Evolutionary conservation across 306 rosid species (phyloP).

Genomic region (Betula pendula): DNA sequence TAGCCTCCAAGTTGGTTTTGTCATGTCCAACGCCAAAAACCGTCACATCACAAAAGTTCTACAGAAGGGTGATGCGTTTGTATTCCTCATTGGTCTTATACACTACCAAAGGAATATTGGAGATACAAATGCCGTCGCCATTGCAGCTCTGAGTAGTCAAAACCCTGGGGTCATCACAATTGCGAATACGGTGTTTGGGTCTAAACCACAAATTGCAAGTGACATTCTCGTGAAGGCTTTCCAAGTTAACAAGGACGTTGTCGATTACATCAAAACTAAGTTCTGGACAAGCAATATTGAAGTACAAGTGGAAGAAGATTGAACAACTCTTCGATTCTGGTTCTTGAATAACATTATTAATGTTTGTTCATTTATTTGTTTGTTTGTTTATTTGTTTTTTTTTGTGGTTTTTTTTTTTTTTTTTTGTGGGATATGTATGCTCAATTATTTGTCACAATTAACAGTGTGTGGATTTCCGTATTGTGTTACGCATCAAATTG

Average conservation of each 20-base stretch:
- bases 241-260: slow-evolving; percentile 5
- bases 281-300: slow-evolving; percentile 14
- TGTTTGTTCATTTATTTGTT: too few relatives aligned
- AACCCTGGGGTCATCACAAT: slow-evolving; percentile 36
- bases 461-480: too few relatives aligned
- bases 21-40: slow-evolving; percentile 33
- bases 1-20: slow-evolving; percentile 40
- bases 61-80: slow-evolving; percentile 35
- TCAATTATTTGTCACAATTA: too few relatives aligned
- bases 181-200: slow-evolving; percentile 37
- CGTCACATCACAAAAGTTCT: slow-evolving; percentile 19
- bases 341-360: too few relatives aligned
- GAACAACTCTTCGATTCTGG: too few relatives aligned
- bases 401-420: too few relatives aligned
- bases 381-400: too few relatives aligned
- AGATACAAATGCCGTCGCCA: slow-evolving; percentile 6
- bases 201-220: slow-evolving; percentile 27
- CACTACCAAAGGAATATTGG: slow-evolving; percentile 39
- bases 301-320: too few relatives aligned
- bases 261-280: slow-evolving; percentile 13
- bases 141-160: slow-evolving; percentile 43
- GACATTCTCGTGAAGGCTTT: slow-evolving; percentile 37
- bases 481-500: too few relatives aligned
- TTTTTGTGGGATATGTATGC: too few relatives aligned
- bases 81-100: slow-evolving; percentile 34